A percentile compares a stretch with the other conserved stretches of the same genome.
Conservation (phyloP, 805 yeast species). For the Kurtzmaniella cleridarum region DNA sequence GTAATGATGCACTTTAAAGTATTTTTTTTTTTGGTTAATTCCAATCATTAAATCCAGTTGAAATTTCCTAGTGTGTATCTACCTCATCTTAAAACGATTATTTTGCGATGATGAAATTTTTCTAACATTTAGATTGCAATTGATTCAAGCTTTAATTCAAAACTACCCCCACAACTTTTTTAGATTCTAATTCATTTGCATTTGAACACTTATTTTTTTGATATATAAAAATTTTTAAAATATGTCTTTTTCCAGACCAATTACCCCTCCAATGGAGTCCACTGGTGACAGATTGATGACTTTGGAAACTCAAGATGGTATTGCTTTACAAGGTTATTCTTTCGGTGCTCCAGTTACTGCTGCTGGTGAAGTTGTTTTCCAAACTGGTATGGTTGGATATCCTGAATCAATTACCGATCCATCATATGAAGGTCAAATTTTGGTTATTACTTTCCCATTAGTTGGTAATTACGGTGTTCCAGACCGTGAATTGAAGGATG, state of each 20-base stretch:
- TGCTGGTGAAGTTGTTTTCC: slow-evolving; percentile 98
- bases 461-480: slow-evolving; percentile 99
- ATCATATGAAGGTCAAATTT: slow-evolving; percentile 92
- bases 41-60: slow-evolving; percentile 5
- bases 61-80: not conserved
- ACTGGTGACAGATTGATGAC: slow-evolving; percentile 80
- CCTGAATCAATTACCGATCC: slow-evolving; percentile 99
- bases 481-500: slow-evolving; percentile 62
- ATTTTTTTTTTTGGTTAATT: slow-evolving; percentile 1
- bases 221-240: slow-evolving; percentile 5
- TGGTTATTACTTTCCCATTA: slow-evolving; percentile 94
- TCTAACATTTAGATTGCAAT: no score
- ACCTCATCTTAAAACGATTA: not conserved
- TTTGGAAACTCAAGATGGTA: slow-evolving; percentile 83
- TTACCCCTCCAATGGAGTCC: slow-evolving; percentile 84
- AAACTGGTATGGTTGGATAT: slow-evolving; percentile 99
- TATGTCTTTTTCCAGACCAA: slow-evolving; percentile 64
- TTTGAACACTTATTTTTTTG: no score
- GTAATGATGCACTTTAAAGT: no score
- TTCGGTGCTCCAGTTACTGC: slow-evolving; percentile 87
- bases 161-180: slow-evolving; percentile 1
- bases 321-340: slow-evolving; percentile 87
- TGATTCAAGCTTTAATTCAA: not conserved
- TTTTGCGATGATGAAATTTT: no score
- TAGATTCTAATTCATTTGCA: not conserved